Conservation (phyloP, 2,329 filamentous ascomycete species). For the Intubia oerlemansii region DNA sequence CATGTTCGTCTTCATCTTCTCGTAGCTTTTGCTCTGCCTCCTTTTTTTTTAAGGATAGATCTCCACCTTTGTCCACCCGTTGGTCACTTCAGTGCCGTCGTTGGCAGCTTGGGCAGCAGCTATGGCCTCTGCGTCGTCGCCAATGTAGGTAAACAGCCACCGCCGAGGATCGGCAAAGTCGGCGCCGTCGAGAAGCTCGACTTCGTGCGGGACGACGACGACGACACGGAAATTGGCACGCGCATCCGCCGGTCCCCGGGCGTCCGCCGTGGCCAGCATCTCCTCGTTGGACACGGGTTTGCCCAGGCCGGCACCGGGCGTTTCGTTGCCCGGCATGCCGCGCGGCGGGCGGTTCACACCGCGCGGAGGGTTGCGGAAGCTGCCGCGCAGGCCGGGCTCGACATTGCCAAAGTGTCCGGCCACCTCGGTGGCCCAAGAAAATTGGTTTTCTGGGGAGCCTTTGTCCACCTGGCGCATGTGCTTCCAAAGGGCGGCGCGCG, state of each 20-base stretch:
- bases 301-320: conserved; percentile 18
- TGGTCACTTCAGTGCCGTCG: conserved; percentile 16
- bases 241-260: too few relatives aligned
- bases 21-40: too few relatives aligned
- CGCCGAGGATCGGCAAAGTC: conserved; percentile 40
- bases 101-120: too few relatives aligned
- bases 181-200: conserved; percentile 54
- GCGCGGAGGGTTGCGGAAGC: conserved; percentile 51
- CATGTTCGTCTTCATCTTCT: too few relatives aligned
- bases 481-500: conserved; percentile 46
- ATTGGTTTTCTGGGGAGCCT: too few relatives aligned
- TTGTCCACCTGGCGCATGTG: conserved; percentile 14
- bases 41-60: conserved; percentile 52
- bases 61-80: conserved; percentile 45
- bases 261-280: conserved; percentile 46
- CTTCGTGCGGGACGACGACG: conserved; percentile 57
- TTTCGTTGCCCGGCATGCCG: conserved; percentile 17
- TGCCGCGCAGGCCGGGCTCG: conserved; percentile 57
- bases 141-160: too few relatives aligned
- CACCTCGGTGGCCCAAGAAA: conserved; percentile 62
- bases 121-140: too few relatives aligned
- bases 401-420: conserved; percentile 82
- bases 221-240: conserved; percentile 62
- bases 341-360: conserved; percentile 34
- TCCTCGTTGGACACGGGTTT: conserved; percentile 47